Conservation (phyloP, 108 stramenopile species). For the Nitzschia sp. region DNA sequence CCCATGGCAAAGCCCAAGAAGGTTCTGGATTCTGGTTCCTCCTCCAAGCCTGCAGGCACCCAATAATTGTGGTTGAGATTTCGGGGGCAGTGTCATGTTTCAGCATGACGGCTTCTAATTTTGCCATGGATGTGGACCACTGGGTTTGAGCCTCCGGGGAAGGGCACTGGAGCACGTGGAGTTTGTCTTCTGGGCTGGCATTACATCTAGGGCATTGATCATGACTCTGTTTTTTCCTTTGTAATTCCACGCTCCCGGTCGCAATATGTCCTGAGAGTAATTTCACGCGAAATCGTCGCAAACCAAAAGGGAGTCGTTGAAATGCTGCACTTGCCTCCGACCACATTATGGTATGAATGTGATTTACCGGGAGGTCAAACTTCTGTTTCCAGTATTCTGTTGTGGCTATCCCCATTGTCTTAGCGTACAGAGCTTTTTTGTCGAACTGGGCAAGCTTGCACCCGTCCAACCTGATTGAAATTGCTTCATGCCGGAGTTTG, state of each 20-base stretch:
- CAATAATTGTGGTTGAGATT: not conserved
- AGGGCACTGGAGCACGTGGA: not conserved
- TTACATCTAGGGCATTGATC: not conserved
- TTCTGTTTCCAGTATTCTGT: not conserved
- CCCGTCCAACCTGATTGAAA: not conserved
- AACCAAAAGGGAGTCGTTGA: not conserved
- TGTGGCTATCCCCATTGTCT: not conserved
- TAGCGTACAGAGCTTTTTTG: not conserved
- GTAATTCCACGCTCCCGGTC: not conserved
- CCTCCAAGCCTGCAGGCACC: not conserved
- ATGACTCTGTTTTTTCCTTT: not conserved
- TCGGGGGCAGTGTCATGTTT: not conserved
- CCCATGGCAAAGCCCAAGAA: not conserved
- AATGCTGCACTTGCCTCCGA: not conserved
- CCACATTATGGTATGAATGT: not conserved
- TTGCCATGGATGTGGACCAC: not conserved
- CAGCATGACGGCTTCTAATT: not conserved
- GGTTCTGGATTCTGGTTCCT: too few species aligned
- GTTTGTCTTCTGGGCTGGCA: not conserved
- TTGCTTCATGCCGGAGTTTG: not conserved
- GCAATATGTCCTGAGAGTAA: not conserved
- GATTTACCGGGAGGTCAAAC: not conserved
- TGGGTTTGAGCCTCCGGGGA: not conserved
- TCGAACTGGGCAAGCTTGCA: not conserved
- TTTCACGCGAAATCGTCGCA: not conserved